These are phyloP conservation scores for Cinchona pubescens DNA, from an alignment of 257 asterid genomes.

Conservation along the genomic window DNA sequence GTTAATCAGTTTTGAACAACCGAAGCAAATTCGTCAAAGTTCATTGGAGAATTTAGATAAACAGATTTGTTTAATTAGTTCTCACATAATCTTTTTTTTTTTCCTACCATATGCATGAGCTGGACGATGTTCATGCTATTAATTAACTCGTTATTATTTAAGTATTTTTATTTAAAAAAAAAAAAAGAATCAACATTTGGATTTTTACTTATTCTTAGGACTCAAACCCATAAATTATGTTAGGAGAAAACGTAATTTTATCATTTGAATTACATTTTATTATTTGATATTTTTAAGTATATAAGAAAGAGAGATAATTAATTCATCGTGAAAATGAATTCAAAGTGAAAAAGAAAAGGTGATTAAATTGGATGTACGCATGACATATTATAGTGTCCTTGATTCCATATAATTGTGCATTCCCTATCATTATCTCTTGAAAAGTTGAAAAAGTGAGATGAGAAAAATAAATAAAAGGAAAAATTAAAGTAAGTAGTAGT, in stretches of 20 bases:
- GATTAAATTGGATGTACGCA: neutral
- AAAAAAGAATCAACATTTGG: too few species aligned
- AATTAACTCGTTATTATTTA: neutral
- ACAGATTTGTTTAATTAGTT: neutral
- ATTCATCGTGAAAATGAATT: neutral
- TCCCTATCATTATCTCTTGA: conserved; percentile 4
- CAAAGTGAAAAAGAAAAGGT: neutral
- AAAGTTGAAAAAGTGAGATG: conserved; percentile 4
- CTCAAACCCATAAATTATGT: too few species aligned
- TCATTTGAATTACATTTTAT: too few species aligned
- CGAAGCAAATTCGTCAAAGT: conserved; percentile 27
- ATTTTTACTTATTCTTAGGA: too few species aligned
- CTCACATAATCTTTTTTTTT: neutral
- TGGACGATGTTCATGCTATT: neutral
- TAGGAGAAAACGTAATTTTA: too few species aligned
- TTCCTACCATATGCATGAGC: neutral
- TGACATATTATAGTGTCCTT: neutral
- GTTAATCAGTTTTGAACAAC: conserved; percentile 11
- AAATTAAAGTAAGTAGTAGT: conserved; percentile 14
- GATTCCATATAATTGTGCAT: conserved; percentile 11
- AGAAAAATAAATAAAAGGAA: conserved; percentile 17
- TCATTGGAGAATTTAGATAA: conserved; percentile 28
- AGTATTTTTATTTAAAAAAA: too few species aligned
- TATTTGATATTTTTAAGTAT: too few species aligned
- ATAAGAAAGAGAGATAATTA: neutral